Conservation (phyloP, 345 rosid genomes). For the Gossypium herbaceum region DNA sequence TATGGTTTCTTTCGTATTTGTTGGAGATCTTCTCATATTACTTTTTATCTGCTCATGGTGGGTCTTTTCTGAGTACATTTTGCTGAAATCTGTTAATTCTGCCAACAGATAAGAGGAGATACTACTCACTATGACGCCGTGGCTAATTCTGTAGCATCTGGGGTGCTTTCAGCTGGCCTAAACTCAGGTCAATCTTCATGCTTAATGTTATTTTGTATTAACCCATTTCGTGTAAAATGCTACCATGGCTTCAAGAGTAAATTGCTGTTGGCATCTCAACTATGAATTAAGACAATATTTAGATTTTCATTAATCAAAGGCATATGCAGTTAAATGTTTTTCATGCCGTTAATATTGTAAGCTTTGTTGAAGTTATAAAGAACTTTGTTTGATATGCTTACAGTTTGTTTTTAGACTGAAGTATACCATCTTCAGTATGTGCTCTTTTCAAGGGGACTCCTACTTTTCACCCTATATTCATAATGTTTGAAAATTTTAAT, state of each 20-base stretch:
- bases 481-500: not conserved
- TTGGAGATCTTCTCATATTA: not conserved
- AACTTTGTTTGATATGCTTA: not conserved
- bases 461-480: not conserved
- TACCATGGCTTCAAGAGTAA: not conserved
- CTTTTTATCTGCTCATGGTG: not conserved
- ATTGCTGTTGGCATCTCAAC: not conserved
- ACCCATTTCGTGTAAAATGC: not conserved
- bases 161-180: constrained; percentile 94
- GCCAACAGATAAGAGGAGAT: constrained; percentile 82
- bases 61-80: not conserved
- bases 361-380: not conserved
- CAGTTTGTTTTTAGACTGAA: not conserved
- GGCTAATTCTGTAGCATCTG: constrained; percentile 91
- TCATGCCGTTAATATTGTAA: not conserved
- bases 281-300: not conserved
- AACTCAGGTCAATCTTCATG: constrained; percentile 60
- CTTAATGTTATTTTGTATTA: not conserved
- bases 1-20: constrained; percentile 31
- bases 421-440: not conserved
- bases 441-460: not conserved
- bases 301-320: not conserved
- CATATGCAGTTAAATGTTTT: too few species aligned
- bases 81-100: constrained; percentile 18
- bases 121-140: constrained; percentile 96